A percentile compares a stretch with the other conserved stretches of the same genome.
Conservation (phyloP, 2,329 filamentous ascomycete species). For the Arthrinium phaeospermum region DNA sequence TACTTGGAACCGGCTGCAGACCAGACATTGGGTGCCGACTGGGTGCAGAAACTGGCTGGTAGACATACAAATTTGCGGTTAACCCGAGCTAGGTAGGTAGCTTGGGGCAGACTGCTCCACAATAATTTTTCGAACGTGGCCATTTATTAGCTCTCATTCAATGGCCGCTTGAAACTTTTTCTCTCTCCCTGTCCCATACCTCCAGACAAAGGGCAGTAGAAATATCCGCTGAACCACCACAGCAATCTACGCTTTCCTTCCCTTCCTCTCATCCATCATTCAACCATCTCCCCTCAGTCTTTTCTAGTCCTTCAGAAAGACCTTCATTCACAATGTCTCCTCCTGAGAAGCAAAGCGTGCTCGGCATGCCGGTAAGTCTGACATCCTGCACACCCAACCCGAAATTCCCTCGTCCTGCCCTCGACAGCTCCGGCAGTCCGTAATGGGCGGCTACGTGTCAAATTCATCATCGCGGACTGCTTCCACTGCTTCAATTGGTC, state of each 20-base stretch:
- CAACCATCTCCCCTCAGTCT: slow-evolving; percentile 66
- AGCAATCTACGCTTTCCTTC: slow-evolving; percentile 23
- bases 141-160: slow-evolving; percentile 17
- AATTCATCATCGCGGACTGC: neutral
- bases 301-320: slow-evolving; percentile 44
- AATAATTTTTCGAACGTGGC: slow-evolving; percentile 15
- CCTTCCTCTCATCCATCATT: slow-evolving; percentile 42
- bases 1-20: neutral
- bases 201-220: slow-evolving; percentile 23
- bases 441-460: neutral
- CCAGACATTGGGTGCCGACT: neutral
- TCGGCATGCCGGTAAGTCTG: slow-evolving; percentile 67
- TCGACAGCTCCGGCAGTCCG: neutral
- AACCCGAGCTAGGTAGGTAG: slow-evolving; percentile 16
- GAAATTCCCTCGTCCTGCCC: slow-evolving; percentile 18
- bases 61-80: slow-evolving; percentile 7
- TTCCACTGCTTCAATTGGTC: slow-evolving; percentile 30
- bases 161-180: slow-evolving; percentile 14
- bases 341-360: slow-evolving; percentile 60
- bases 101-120: slow-evolving; percentile 5
- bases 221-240: slow-evolving; percentile 32
- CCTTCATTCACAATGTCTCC: slow-evolving; percentile 59
- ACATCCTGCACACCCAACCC: neutral
- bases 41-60: neutral
- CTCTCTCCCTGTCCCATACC: slow-evolving; percentile 25